A percentile compares a stretch with the other conserved stretches of the same genome.
Evolutionary conservation across 805 yeast genomes (phyloP).

Genomic region (Lipomyces sp.): DNA sequence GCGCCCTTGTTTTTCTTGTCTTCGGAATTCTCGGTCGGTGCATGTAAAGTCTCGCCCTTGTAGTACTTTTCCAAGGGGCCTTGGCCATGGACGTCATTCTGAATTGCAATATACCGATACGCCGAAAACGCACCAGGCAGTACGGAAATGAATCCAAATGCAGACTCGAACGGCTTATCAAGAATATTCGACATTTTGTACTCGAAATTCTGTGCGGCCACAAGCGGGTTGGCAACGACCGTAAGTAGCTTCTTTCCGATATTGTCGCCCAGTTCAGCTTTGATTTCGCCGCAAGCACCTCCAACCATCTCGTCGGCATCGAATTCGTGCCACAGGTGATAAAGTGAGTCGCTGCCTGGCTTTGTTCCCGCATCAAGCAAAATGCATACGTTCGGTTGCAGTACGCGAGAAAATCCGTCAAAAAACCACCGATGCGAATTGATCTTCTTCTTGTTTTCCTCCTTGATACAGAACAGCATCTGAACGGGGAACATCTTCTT

Average conservation of each 20-base stretch:
- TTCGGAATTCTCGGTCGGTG: conserved; percentile 82
- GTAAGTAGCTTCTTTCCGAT: conserved; percentile 44
- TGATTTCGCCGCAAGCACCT: conserved; percentile 72
- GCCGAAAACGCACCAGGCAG: conserved; percentile 97
- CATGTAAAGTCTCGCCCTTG: conserved; percentile 50
- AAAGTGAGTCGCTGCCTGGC: conserved; percentile 55
- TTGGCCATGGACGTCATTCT: conserved; percentile 61
- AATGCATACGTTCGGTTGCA: conserved; percentile 56
- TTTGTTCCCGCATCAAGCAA: conserved; percentile 64
- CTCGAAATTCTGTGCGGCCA: conserved; percentile 65
- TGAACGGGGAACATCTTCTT: conserved; percentile 60
- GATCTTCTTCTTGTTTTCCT: conserved; percentile 60
- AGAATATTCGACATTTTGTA: conserved; percentile 70
- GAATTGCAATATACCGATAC: conserved; percentile 77
- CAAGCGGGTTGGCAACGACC: conserved; percentile 56
- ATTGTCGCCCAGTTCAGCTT: conserved; percentile 52
- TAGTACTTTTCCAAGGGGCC: conserved; percentile 58
- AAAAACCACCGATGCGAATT: conserved; percentile 69
- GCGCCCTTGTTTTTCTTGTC: conserved; percentile 76
- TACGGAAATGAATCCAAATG: conserved; percentile 90
- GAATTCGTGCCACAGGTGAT: conserved; percentile 62
- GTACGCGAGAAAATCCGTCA: conserved; percentile 57
- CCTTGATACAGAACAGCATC: conserved; percentile 58
- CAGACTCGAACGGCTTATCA: conserved; percentile 93
- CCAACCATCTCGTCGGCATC: conserved; percentile 58